Conservation (phyloP, 352 stramenopile genomes). For the Pilasporangium apinafurcum region DNA sequence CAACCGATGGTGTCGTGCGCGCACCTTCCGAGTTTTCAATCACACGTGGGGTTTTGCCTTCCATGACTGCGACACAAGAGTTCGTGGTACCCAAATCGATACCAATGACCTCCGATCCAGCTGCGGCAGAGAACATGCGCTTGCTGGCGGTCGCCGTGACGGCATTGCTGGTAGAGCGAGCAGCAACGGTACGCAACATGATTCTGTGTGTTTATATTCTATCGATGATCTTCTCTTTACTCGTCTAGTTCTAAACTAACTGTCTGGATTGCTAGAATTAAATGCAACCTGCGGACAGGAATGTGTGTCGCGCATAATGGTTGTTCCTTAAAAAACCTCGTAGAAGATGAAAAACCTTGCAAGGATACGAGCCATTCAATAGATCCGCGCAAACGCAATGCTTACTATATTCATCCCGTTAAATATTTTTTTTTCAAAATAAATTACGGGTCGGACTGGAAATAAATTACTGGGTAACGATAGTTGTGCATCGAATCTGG, state of each 20-base stretch:
- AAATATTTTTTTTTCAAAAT: too few relatives aligned
- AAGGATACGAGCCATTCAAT: constrained; percentile 6
- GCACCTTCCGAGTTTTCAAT: constrained; percentile 98
- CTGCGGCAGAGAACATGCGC: constrained; percentile 47
- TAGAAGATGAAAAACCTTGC: constrained; percentile 1
- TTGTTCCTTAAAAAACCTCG: constrained; percentile 1
- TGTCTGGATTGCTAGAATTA: constrained; percentile 7
- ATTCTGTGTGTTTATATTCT: neutral
- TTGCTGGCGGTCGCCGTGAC: constrained; percentile 13
- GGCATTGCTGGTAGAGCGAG: constrained; percentile 11
- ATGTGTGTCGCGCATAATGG: too few relatives aligned
- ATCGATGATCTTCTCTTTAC: too few relatives aligned
- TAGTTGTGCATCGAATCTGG: too few relatives aligned
- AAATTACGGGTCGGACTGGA: neutral
- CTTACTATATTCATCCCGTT: too few relatives aligned
- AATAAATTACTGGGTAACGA: too few relatives aligned
- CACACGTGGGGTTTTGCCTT: constrained; percentile 87
- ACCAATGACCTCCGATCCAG: constrained; percentile 77
- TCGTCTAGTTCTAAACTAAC: too few relatives aligned
- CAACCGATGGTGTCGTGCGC: constrained; percentile 95
- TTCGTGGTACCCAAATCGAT: constrained; percentile 99
- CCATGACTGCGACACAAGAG: constrained; percentile 82
- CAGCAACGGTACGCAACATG: constrained; percentile 16
- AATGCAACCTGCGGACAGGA: too few relatives aligned
- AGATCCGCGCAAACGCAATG: too few relatives aligned